These are phyloP conservation scores for Oryza meridionalis DNA, from an alignment of 176 grass and related monocot genomes.

Conservation along the genomic window DNA sequence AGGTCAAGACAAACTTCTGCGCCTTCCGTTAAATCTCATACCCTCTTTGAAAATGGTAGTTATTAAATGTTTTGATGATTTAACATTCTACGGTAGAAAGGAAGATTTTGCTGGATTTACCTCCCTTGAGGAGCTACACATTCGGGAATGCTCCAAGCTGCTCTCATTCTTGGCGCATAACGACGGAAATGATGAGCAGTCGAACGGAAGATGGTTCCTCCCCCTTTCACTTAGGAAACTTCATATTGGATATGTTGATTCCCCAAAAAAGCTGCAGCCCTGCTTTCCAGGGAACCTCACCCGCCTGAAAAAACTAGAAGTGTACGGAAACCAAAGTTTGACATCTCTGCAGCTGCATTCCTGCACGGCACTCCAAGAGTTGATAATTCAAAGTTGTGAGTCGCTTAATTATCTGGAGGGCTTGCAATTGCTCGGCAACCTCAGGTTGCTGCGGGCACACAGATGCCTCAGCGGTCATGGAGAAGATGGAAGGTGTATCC, in stretches of 20 bases:
- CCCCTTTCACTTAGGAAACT: not conserved
- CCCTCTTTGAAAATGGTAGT: not conserved
- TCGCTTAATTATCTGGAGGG: not conserved
- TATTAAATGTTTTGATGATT: accelerated
- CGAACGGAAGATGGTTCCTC: not conserved
- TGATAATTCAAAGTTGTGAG: not conserved
- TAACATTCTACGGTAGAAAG: not conserved
- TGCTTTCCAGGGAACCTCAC: no score
- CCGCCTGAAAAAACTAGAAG: no score
- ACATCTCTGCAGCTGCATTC: no score
- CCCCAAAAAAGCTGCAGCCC: no score
- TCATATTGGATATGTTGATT: accelerated
- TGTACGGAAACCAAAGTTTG: not conserved
- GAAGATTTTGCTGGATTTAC: not conserved
- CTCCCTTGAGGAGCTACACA: not conserved
- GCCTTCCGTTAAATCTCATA: not conserved
- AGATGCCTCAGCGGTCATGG: no score
- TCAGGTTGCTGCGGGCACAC: no score
- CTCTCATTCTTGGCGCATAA: not conserved
- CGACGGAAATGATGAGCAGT: not conserved
- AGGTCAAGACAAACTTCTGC: accelerated
- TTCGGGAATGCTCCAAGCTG: accelerated
- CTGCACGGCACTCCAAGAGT: no score
- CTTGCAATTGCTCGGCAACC: no score
- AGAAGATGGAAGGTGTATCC: no score